Conservation (phyloP, 352 stramenopile species). For the Phytopythium ostracodes region DNA sequence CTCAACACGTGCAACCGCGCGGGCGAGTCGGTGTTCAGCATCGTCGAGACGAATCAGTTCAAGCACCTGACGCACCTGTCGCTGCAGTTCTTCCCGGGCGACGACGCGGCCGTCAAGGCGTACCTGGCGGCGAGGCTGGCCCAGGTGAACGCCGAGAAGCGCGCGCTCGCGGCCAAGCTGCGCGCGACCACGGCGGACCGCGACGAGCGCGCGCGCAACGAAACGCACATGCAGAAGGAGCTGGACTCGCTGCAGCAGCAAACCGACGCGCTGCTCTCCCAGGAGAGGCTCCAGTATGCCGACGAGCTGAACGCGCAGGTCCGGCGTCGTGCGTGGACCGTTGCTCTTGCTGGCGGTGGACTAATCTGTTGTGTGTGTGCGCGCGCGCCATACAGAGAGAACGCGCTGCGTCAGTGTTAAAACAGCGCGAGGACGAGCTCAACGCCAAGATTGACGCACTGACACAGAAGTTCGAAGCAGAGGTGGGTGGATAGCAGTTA, state of each 20-base stretch:
- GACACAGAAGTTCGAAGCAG: constrained; percentile 51
- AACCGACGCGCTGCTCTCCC: constrained; percentile 49
- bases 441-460: constrained; percentile 65
- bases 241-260: constrained; percentile 50
- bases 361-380: neutral
- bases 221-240: constrained; percentile 40
- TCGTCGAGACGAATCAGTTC: constrained; percentile 94
- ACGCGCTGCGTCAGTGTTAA: constrained; percentile 36
- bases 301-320: constrained; percentile 60
- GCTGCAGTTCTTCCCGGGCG: constrained; percentile 78
- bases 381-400: constrained; percentile 23
- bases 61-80: constrained; percentile 94
- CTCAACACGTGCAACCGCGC: constrained; percentile 65
- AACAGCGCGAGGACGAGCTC: constrained; percentile 59
- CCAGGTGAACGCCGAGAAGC: constrained; percentile 68
- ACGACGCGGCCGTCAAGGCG: constrained; percentile 88
- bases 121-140: constrained; percentile 88
- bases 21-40: constrained; percentile 81
- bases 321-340: neutral
- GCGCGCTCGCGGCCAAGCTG: constrained; percentile 30
- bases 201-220: constrained; percentile 18
- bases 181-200: constrained; percentile 42
- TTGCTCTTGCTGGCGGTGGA: neutral
- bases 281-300: constrained; percentile 64
- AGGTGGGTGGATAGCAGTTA: constrained; percentile 51